Base-by-base conservation (phyloP, 768 basidiomycete species). In the Leucocoprinus sp. region DNA sequence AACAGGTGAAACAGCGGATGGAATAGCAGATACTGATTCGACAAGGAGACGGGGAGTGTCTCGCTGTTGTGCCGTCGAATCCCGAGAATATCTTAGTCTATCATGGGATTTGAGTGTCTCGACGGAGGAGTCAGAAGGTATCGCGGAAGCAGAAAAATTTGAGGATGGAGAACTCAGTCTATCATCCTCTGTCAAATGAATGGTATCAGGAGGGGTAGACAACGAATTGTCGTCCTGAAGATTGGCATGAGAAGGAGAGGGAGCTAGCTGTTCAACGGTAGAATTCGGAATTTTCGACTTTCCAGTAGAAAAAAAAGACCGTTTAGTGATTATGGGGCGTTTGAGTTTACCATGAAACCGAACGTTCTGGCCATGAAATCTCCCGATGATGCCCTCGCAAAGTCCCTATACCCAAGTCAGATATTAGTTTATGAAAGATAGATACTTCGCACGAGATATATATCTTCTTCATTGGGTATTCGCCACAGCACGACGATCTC, bases 301-400 rank as follows among this genome's bases (percentile, higher is more conserved):
- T 27, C 5, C 26, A 27, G 51, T 18, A 49, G 60, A 50, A 46
- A 58, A 67, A 47, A 75, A 76, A 1, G 68, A 65, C 1, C 87
- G 75, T 61, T 84, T 88, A 2, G 85, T 74, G 70, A 84, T 82
- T 51, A 92, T 67, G 0, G 86, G 84, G 43, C 77, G 80, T 69
- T 93, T 92, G 50, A 93, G 74, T 52, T 78, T 84, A 2, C 74
- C 69, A 49, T 78, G 78, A 56, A 91, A 86, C 5, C 65, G 73
- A 8, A 93, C 89, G 47, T 82, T 66, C 17, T 60, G 52, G 0
- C 74, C 79, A 14, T 65, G 63, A 57, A 93, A 91, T 4, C 78
- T 72, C 8, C 89, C 89, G 2, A 92, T 84, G 42, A 92, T 84
- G 42, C 82, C 89, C 64, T 93, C 89, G 56, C 89, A 93, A 53